A percentile compares a stretch with the other conserved stretches of the same genome.
These are phyloP conservation scores for Penicillium samsonianum DNA, from an alignment of 495 filamentous ascomycete genomes.

Conservation along the genomic window DNA sequence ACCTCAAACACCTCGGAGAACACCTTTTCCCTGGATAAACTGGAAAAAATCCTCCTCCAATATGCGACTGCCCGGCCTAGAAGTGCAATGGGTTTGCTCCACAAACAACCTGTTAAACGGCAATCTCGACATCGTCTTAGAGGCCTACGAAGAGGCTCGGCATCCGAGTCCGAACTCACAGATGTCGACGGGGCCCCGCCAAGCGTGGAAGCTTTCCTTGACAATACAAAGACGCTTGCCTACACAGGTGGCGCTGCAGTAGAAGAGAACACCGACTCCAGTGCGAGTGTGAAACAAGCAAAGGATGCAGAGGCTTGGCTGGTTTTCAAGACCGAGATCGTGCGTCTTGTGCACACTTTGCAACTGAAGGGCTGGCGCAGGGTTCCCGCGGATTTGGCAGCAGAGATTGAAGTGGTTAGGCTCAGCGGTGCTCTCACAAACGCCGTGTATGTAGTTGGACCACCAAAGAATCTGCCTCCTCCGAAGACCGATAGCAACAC, in stretches of 20 bases:
- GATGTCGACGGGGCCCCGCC: slow-evolving; percentile 73
- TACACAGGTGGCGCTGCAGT: slow-evolving; percentile 64
- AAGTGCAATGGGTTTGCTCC: slow-evolving; percentile 33
- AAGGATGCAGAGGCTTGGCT: slow-evolving; percentile 76
- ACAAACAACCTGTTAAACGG: slow-evolving; percentile 39
- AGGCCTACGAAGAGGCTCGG: slow-evolving; percentile 42
- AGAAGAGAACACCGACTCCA: slow-evolving; percentile 41
- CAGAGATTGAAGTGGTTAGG: slow-evolving; percentile 75
- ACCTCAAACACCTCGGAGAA: slow-evolving; percentile 53
- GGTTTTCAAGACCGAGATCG: slow-evolving; percentile 84
- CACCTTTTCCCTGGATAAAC: slow-evolving; percentile 62
- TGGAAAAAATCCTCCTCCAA: slow-evolving; percentile 68
- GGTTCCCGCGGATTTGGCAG: slow-evolving; percentile 69
- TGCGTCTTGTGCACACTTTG: slow-evolving; percentile 86
- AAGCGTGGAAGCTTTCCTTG: slow-evolving; percentile 73
- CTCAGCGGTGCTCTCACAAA: slow-evolving; percentile 96
- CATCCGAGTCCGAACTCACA: slow-evolving; percentile 80
- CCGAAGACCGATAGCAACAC: slow-evolving; percentile 39
- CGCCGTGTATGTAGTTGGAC: slow-evolving; percentile 89
- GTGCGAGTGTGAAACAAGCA: slow-evolving; percentile 39
- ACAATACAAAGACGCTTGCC: slow-evolving; percentile 84
- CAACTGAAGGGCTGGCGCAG: slow-evolving; percentile 86
- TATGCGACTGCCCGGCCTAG: slow-evolving; percentile 41
- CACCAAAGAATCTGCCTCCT: slow-evolving; percentile 60
- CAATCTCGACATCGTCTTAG: slow-evolving; percentile 33